These are phyloP conservation scores for Farysia itapuensis DNA, from an alignment of 1,284 basidiomycete genomes.

Conservation along the genomic window DNA sequence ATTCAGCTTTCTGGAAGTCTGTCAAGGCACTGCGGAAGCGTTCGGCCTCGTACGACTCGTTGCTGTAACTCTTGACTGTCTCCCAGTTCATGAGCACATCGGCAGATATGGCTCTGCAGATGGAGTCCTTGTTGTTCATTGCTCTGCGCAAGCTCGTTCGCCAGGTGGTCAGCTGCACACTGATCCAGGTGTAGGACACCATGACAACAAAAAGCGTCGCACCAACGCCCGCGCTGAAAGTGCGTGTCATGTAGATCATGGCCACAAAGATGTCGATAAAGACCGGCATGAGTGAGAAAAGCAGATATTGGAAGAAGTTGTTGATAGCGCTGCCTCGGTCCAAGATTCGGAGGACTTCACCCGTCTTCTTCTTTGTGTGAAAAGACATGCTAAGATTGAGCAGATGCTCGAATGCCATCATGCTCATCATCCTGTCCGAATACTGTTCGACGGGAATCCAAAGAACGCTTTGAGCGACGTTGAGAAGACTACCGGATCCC, in stretches of 20 bases:
- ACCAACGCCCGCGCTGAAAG: constrained; percentile 70
- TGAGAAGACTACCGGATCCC: constrained; percentile 59
- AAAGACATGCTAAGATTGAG: constrained; percentile 74
- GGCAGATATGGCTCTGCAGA: constrained; percentile 50
- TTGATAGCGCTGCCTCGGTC: constrained; percentile 68
- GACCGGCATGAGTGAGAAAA: constrained; percentile 79
- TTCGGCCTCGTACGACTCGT: constrained; percentile 75
- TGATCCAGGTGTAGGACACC: constrained; percentile 74
- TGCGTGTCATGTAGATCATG: constrained; percentile 68
- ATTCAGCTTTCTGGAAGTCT: constrained; percentile 76
- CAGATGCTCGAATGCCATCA: constrained; percentile 57
- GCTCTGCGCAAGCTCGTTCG: constrained; percentile 67
- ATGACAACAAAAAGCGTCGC: constrained; percentile 76
- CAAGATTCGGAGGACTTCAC: constrained; percentile 70
- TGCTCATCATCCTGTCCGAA: constrained; percentile 63
- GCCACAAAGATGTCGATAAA: constrained; percentile 71
- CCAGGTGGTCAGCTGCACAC: constrained; percentile 71
- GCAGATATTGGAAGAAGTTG: constrained; percentile 62
- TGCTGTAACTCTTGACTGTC: constrained; percentile 73
- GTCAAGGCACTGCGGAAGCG: constrained; percentile 73
- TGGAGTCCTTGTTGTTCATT: constrained; percentile 48
- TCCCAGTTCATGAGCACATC: constrained; percentile 58
- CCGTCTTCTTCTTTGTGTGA: constrained; percentile 73
- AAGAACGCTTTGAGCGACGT: constrained; percentile 47
- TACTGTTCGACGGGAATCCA: constrained; percentile 84